phyloP scores from a whole-genome alignment of 352 stramenopile genomes.

The Aphanomyces euteiches region DNA sequence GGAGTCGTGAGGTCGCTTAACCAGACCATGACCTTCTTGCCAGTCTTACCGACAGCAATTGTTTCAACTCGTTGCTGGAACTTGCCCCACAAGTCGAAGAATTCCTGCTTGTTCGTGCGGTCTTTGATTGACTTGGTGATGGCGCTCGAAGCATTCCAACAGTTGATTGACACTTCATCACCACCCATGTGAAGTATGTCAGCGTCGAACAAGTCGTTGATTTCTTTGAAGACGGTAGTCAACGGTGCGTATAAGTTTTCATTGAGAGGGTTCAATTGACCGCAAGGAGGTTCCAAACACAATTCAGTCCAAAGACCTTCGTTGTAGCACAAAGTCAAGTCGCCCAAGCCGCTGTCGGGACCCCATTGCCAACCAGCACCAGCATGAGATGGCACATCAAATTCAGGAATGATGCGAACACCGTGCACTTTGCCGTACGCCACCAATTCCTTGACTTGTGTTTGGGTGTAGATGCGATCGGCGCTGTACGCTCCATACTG shows the following conservation, averaged over 20 bases:
- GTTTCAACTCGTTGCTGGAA: neutral
- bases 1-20: conserved; percentile 18
- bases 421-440: conserved; percentile 34
- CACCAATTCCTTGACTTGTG: conserved; percentile 33
- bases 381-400: conserved; percentile 34
- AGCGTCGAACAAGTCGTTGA: conserved; percentile 24
- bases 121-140: conserved; percentile 14
- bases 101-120: neutral
- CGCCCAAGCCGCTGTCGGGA: neutral
- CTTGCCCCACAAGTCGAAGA: conserved; percentile 18
- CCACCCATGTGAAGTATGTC: conserved; percentile 33
- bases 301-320: conserved; percentile 10
- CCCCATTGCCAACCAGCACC: conserved; percentile 31
- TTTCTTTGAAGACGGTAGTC: conserved; percentile 26
- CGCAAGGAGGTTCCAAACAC: conserved; percentile 26
- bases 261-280: conserved; percentile 33
- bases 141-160: conserved; percentile 23
- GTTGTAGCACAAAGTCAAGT: conserved; percentile 21
- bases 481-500: conserved; percentile 29
- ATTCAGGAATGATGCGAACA: conserved; percentile 36
- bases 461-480: conserved; percentile 31
- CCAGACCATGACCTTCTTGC: conserved; percentile 22
- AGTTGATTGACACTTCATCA: conserved; percentile 30
- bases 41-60: neutral
- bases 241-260: conserved; percentile 26